Percentiles rank a stretch among this genome's conserved stretches.
Evolutionary conservation across 1,139 yeast species (phyloP).

Genomic region (Scheffersomyces lignicola): DNA sequence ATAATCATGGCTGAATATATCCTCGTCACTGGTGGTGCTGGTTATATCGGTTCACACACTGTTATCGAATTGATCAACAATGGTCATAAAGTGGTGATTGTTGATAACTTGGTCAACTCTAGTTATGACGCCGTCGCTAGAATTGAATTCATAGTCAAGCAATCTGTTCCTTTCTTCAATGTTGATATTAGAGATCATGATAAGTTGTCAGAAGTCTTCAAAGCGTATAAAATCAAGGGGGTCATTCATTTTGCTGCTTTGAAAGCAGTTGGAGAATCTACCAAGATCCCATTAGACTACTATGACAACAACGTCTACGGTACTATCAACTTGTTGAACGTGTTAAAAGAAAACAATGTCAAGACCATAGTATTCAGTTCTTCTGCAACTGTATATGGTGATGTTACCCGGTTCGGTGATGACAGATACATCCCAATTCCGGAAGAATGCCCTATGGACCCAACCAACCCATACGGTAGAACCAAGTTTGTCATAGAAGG

Average conservation of each 20-base stretch:
- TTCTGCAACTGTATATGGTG: conserved; percentile 85
- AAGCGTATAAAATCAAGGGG: conserved; percentile 51
- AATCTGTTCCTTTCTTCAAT: conserved; percentile 55
- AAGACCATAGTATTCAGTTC: conserved; percentile 72
- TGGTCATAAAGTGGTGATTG: conserved; percentile 68
- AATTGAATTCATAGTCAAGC: conserved; percentile 54
- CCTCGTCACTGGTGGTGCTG: conserved; percentile 85
- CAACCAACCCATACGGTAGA: conserved; percentile 76
- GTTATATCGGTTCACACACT: conserved; percentile 84
- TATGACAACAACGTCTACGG: conserved; percentile 72
- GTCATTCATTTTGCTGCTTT: conserved; percentile 86
- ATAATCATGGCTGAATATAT: conserved; percentile 36
- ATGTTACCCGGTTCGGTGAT: conserved; percentile 69
- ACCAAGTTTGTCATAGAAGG: conserved; percentile 70
- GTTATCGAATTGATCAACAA: conserved; percentile 63
- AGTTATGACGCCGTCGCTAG: conserved; percentile 68
- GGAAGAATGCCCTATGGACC: conserved; percentile 73
- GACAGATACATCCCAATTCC: conserved; percentile 71
- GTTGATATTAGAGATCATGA: conserved; percentile 59
- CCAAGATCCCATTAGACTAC: conserved; percentile 67
- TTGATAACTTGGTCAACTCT: conserved; percentile 71
- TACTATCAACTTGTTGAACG: conserved; percentile 57
- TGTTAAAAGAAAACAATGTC: conserved; percentile 49
- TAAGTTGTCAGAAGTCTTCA: conserved; percentile 49
- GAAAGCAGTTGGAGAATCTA: conserved; percentile 84